Evolutionary conservation across 306 rosid species (phyloP).

Genomic region (Hippophae tibetana): DNA sequence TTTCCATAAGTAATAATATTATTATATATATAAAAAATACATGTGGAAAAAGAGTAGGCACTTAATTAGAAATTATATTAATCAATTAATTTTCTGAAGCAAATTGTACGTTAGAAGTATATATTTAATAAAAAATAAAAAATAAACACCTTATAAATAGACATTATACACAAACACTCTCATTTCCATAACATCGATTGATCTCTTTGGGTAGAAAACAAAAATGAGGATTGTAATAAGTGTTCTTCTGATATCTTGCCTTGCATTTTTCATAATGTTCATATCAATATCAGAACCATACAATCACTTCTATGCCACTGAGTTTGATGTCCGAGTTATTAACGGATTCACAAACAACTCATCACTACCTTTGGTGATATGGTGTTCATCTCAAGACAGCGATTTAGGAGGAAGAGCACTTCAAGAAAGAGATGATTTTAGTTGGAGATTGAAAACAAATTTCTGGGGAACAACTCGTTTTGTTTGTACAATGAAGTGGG

Average conservation of each 20-base stretch:
- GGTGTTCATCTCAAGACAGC: constrained; percentile 56
- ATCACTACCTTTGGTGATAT: constrained; percentile 64
- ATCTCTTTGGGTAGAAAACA: too few species aligned
- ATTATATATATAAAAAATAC: too few species aligned
- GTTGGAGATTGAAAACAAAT: constrained; percentile 46
- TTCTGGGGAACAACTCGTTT: constrained; percentile 45
- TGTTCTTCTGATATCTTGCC: constrained; percentile 9
- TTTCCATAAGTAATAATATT: too few species aligned
- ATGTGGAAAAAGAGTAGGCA: too few species aligned
- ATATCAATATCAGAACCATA: constrained; percentile 24
- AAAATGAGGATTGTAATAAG: too few species aligned
- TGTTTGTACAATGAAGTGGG: constrained; percentile 80
- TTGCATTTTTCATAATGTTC: constrained; percentile 24
- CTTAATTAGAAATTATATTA: too few species aligned
- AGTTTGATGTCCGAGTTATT: constrained; percentile 48
- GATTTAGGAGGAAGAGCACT: constrained; percentile 79
- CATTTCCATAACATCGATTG: too few species aligned
- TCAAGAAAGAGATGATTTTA: constrained; percentile 74
- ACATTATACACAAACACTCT: too few species aligned
- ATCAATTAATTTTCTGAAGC: too few species aligned
- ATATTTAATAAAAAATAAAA: too few species aligned
- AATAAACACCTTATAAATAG: too few species aligned
- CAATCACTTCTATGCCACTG: constrained; percentile 20
- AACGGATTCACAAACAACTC: constrained; percentile 72
- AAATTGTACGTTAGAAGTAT: too few species aligned